Conservation (phyloP, 139 green algal genomes). For the Bryopsis sp. region DNA sequence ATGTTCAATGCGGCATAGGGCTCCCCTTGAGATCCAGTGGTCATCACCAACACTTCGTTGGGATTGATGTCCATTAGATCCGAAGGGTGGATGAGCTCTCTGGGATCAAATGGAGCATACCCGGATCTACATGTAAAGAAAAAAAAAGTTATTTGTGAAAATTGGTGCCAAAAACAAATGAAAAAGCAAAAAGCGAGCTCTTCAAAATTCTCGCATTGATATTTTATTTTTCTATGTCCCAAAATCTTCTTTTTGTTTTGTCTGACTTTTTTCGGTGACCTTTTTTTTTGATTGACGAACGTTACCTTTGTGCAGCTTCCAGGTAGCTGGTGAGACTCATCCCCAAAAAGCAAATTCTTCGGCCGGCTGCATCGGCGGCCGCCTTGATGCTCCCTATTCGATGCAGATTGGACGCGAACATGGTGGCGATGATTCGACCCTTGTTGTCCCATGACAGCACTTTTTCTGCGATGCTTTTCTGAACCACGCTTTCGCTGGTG, state of each 20-base stretch:
- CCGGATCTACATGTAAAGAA: not conserved
- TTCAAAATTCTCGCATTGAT: no score
- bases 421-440: slow-evolving; percentile 35
- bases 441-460: slow-evolving; percentile 54
- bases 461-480: slow-evolving; percentile 55
- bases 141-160: not conserved
- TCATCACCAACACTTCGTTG: slow-evolving; percentile 50
- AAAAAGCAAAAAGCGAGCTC: no score
- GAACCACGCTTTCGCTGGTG: slow-evolving; percentile 64
- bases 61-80: slow-evolving; percentile 74
- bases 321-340: slow-evolving; percentile 87
- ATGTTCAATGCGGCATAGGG: slow-evolving; percentile 72
- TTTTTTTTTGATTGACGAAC: not conserved
- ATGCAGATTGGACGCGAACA: slow-evolving; percentile 93
- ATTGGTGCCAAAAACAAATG: no score
- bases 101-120: slow-evolving; percentile 20
- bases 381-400: slow-evolving; percentile 77
- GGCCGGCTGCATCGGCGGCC: slow-evolving; percentile 83
- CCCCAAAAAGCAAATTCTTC: slow-evolving; percentile 86
- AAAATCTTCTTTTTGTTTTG: no score
- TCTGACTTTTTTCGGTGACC: no score
- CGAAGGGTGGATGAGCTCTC: slow-evolving; percentile 56
- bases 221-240: no score
- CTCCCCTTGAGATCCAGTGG: slow-evolving; percentile 74
- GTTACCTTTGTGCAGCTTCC: slow-evolving; percentile 59